phyloP scores from a whole-genome alignment of 176 grass and related monocot species.

The Oryza rufipogon region DNA sequence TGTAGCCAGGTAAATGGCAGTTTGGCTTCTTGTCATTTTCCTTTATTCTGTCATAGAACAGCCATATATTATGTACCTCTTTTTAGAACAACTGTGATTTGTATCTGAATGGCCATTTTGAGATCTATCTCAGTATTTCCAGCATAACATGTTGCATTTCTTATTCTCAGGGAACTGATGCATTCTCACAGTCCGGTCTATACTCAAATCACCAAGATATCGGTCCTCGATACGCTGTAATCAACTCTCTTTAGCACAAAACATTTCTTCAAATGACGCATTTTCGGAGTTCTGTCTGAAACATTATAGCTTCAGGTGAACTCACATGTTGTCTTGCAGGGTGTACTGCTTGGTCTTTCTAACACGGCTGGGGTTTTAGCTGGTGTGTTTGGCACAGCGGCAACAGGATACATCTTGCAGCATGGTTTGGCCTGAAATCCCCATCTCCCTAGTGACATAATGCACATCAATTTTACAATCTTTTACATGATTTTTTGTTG shows the following conservation, averaged over 20 bases:
- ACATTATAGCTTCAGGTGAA: slow-evolving; percentile 19
- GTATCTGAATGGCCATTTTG: not conserved
- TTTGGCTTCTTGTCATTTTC: slow-evolving; percentile 26
- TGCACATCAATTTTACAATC: not conserved
- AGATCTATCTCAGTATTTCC: not conserved
- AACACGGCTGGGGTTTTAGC: slow-evolving; percentile 95
- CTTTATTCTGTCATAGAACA: not conserved
- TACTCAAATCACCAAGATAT: slow-evolving; percentile 99
- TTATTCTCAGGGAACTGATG: slow-evolving; percentile 77
- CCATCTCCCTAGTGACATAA: not conserved
- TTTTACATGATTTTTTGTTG: not conserved
- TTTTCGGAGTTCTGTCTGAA: not conserved
- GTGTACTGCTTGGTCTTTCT: slow-evolving; percentile 87
- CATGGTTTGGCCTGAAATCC: slow-evolving; percentile 56
- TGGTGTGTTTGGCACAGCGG: slow-evolving; percentile 90
- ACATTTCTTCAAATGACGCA: not conserved
- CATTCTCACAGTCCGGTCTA: slow-evolving; percentile 94
- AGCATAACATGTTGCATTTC: slow-evolving; percentile 6
- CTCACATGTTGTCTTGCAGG: slow-evolving; percentile 51
- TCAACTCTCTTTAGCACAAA: slow-evolving; percentile 12
- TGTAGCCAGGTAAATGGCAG: slow-evolving; percentile 82
- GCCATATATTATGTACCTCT: not conserved
- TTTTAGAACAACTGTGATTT: slow-evolving; percentile 3
- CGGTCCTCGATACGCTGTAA: slow-evolving; percentile 85
- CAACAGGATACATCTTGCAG: slow-evolving; percentile 96